Evolutionary conservation across 805 yeast genomes (phyloP), one percentile per base, ranked within the genome.

Genomic region (Pichia scutulata): DNA sequence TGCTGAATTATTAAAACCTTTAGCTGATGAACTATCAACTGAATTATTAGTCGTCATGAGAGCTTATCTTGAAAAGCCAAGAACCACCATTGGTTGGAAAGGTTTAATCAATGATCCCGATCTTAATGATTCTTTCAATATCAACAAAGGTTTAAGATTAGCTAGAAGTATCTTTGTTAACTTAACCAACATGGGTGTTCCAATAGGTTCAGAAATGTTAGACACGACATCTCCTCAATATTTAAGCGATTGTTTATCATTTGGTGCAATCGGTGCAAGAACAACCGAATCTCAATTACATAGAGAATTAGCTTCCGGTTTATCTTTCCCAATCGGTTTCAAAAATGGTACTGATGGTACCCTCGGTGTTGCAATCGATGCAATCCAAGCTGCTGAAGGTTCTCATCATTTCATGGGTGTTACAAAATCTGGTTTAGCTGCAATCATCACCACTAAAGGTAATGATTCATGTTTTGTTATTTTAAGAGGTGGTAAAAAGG

Each of bases 51-150:
- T 92, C 52, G 79, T 92, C 56, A 92, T 92, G 99, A 85, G 99
- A 74, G 98, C 98, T 7, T 92, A 92, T 77, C 77, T 92, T 59
- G 99, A 92, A 73, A 92, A 92, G 72, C 99, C 99, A 63, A 85
- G 99, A 76, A 92, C 99, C 56, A 92, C 98, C 23, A 98, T 92
- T 49, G 99, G 99, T 57, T 92, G 99, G 99, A 92, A 92, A 72
- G 99, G 99, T 62, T 76, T 92, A 62, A 89, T 92, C 67, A 92
- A 92, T 69, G 99, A 92, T 70, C 99, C 99, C 44, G 96, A 92
- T 63, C 80, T 92, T 54, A 88, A 92, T 70, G 86, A 86, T 63
- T 76, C 97, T 45, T 93, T 85, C 80, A 85, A 92, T 68, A 93
- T 92, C 68, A 92, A 92, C 79, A 88, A 89, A 72, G 99, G 99